Base-by-base conservation (phyloP, 257 asterid species). In the Avicennia marina region DNA sequence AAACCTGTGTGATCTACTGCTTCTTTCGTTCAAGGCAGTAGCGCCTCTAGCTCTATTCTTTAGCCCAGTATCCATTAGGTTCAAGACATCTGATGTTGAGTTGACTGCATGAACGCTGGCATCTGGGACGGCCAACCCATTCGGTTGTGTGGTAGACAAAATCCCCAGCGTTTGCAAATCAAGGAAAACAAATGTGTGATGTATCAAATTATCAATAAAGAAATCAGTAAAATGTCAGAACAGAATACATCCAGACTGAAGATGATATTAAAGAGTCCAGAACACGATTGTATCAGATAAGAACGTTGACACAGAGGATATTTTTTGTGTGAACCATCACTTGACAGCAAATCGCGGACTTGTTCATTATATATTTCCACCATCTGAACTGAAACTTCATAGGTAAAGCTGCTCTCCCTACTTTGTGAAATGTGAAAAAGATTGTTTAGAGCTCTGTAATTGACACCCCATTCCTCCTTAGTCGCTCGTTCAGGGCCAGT, bases 1-100 rank as follows among this genome's bases (percentile, higher is more conserved):
- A 66, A 40, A 87, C 98, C 96, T 85, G 87, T 93, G 99, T 20
- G 99, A 93, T 74, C 99, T 75, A 54, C 99, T 93, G 48, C 99
- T 93, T 77, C 99, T 76, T 62, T 89, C 95, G 44, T 93, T 93
- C 64, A 93, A 24, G 48, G 96, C 87, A 11, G 99, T 93, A 56
- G 96, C 69, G 61, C 97, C 62, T 79, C 73, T 80, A 21, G 99
- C 96, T 73, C 99, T 74, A 71, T 93, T 93, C 65, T 78, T 81
- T 26, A 86, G 69, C 59, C 99, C 99, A n/a, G 36, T 63, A 50
- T 78, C 81, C 97, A 89, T 93, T 44, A 93, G 73, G 53, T 82
- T 75, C 71, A 93, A 36, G 2, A 93, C 99, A 58, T 84, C 89
- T 26, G 78, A 20, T 13, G 97, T 64, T 24, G 80, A 52, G 58